Base-by-base conservation (phyloP, 2,329 filamentous ascomycete species). In the Emmonsiellopsis sp. region DNA sequence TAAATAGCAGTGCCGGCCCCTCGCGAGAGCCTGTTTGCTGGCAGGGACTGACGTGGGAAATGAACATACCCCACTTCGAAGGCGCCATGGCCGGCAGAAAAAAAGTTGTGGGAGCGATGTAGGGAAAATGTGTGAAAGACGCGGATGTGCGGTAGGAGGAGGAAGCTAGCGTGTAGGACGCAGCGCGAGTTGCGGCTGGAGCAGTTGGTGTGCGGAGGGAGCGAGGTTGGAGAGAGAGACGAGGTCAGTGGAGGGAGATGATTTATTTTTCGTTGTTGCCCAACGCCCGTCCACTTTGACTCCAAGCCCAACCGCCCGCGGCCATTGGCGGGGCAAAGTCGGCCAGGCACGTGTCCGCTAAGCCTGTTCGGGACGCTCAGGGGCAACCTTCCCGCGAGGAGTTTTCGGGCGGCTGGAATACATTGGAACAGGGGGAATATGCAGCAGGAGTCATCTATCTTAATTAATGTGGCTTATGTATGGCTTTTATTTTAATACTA, bases 31-130 rank as follows among this genome's bases (percentile, higher is more conserved):
- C 20, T 1, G 20, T 1, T 1, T 26, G 20, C 20, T 26, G 20
- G 20, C 38, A 13, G 15, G 38, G 16, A 11, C 11, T 11, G 15
- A 13, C 13, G 30, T 13, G 11, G 11, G 34, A 49, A 43, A 35
- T 2, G 5, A 11, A 54, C 34, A 55, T 73, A 76, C 73, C 73
- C 73, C 73, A 76, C 72, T 75, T 76, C 55, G 72, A 70, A 62
- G 73, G 73, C 59, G 73, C 65, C 73, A 76, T 75, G 58, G 58
- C 64, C 41, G 60, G 16, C 5, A 38, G 15, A 38, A 30, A 49
- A 40, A 16, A 34, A 11, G 35, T 7, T 40, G 46, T 9, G 11
- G 13, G 46, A 55, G 45, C 53, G 34, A 44, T 51, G 48, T 7
- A 46, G 51, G 30, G 53, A n/a, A 32, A 43, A 53, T 42, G 43